phyloP scores from a whole-genome alignment of 129 eudicot genomes.

The Artemisia argyi region DNA sequence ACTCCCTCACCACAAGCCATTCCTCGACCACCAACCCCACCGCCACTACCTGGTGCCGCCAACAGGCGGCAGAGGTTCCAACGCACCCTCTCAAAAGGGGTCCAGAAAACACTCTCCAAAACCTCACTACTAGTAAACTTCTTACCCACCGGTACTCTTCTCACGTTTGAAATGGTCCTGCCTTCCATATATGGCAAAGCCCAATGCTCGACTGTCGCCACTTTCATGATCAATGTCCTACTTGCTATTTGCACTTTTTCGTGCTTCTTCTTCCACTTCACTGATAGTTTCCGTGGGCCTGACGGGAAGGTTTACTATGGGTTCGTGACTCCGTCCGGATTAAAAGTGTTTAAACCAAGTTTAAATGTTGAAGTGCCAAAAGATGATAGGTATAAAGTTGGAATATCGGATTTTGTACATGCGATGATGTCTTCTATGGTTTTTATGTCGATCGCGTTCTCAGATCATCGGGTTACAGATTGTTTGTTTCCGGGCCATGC shows the following conservation, averaged over 20 bases:
- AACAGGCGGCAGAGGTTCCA: conserved; percentile 30
- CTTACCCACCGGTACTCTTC: conserved; percentile 94
- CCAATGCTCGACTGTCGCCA: conserved; percentile 54
- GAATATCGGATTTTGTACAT: conserved; percentile 66
- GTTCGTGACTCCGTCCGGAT: conserved; percentile 66
- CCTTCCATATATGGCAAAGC: conserved; percentile 71
- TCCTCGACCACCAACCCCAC: conserved; percentile 20
- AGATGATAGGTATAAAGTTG: conserved; percentile 58
- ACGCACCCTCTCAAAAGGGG: conserved; percentile 52
- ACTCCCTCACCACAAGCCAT: conserved; percentile 47
- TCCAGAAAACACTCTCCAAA: conserved; percentile 87
- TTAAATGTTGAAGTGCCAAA: conserved; percentile 58
- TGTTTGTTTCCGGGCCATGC: conserved; percentile 79
- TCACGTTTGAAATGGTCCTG: conserved; percentile 87
- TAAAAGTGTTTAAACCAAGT: conserved; percentile 73
- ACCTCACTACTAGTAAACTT: conserved; percentile 89
- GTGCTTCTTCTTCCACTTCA: conserved; percentile 96
- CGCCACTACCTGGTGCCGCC: conserved; percentile 23
- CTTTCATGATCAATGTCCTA: conserved; percentile 62
- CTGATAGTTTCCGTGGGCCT: conserved; percentile 75
- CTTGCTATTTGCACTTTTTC: conserved; percentile 62
- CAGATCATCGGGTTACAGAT: conserved; percentile 76
- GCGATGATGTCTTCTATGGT: conserved; percentile 80
- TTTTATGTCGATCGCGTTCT: conserved; percentile 73
- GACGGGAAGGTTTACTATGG: conserved; percentile 87